Evolutionary conservation across 2,329 filamentous ascomycete genomes (phyloP), one percentile per base, ranked within the genome.

Genomic region (Orbilia oligospora): DNA sequence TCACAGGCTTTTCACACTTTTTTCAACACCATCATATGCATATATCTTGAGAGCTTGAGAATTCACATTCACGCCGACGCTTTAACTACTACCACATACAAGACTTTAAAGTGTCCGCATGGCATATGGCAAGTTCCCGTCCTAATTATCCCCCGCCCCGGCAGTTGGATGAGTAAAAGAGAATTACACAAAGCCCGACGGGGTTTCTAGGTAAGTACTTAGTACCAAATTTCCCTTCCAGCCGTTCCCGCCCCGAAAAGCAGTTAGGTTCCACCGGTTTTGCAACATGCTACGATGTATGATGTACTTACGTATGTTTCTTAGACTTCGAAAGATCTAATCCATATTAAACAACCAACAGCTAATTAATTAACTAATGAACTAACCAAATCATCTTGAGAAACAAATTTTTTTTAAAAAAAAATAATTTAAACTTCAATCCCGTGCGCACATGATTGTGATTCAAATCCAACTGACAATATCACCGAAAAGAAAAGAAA

Each of bases 181-280:
- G 27, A 30, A 30, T 30, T 30, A 6, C 1, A 44, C 56, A 63
- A 18, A 63, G 33, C 18, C 68, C 22, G n/a, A 48, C 33, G 33
- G 33, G 33, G 33, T 36, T 36, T 36, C 33, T 36, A n/a, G n/a
- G n/a, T n/a, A n/a, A n/a, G n/a, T n/a, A n/a, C n/a, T n/a, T n/a
- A n/a, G n/a, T n/a, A 46, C 24, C 48, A 71, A 64, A 22, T 64
- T 36, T 71, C 55, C 41, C 36, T 41, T 20, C 68, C 55, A 63
- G 66, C 66, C 66, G 44, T 55, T 64, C 53, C 68, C 68, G 56
- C 56, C 58, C 68, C 53, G 53, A 38, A 58, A 58, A 38, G 53
- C 53, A 38, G 53, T 22, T 58, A 33, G n/a, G 51, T 55, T 16
- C 22, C 48, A 53, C 48, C 12, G 12, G 2, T 14, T 16, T 41